Conservation (phyloP, 129 eudicot species). For the Gnaphalium uliginosum region DNA sequence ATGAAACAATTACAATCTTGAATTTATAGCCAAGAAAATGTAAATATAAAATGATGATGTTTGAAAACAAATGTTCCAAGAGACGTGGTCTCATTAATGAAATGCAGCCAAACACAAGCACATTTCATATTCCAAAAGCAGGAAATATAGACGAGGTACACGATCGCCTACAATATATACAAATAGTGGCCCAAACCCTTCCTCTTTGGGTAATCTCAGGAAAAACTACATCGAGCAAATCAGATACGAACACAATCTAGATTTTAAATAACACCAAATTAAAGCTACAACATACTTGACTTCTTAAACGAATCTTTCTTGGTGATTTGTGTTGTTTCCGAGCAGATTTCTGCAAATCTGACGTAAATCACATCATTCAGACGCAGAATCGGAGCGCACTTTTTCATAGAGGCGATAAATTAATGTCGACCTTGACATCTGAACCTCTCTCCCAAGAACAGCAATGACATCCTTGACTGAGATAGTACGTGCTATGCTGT, state of each 20-base stretch:
- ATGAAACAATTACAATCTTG: too few species aligned
- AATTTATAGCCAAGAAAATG: too few species aligned
- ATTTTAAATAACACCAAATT: background rate
- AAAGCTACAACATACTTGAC: background rate
- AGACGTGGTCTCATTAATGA: too few species aligned
- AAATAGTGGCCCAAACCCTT: background rate
- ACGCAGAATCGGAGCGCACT: constrained; percentile 35
- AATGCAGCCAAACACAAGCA: too few species aligned
- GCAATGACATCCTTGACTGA: constrained; percentile 74
- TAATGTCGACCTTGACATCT: constrained; percentile 62
- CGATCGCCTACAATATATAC: background rate
- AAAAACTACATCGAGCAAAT: background rate
- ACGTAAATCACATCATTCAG: constrained; percentile 21
- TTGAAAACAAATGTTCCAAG: too few species aligned
- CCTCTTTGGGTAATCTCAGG: background rate
- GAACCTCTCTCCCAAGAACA: constrained; percentile 79
- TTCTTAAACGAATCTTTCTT: background rate
- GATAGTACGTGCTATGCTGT: constrained; percentile 44
- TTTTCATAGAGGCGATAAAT: constrained; percentile 54
- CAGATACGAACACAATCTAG: background rate
- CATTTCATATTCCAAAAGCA: background rate
- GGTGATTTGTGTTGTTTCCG: background rate
- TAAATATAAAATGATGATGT: too few species aligned
- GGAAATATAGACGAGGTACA: background rate
- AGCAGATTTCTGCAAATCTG: background rate